Evolutionary conservation across 179 eudicot genomes (phyloP).

Genomic region (Sideroxylon spinosum): DNA sequence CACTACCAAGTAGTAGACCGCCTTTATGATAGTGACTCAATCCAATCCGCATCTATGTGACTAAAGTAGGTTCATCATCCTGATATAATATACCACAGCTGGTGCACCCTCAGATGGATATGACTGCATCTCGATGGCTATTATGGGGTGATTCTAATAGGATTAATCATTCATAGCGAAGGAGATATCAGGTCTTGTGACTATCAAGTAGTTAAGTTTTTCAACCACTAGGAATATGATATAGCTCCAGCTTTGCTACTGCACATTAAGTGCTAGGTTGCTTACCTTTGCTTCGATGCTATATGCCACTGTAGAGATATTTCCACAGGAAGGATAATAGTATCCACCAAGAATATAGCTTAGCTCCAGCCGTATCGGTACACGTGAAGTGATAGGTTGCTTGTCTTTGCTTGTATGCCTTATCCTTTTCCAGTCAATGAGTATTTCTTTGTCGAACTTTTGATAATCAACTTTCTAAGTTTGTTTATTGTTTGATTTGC

Average conservation of each 20-base stretch:
- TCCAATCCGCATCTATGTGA: no score
- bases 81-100: no score
- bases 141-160: no score
- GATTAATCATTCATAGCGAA: no score
- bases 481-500: conserved; percentile 18
- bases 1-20: no score
- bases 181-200: no score
- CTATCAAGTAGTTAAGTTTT: no score
- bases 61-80: no score
- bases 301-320: neutral
- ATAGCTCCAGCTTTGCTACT: neutral
- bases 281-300: neutral
- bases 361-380: neutral
- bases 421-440: neutral
- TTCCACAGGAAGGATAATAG: neutral
- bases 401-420: neutral
- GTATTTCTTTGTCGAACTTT: neutral
- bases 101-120: no score
- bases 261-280: neutral
- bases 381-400: neutral
- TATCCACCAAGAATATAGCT: neutral
- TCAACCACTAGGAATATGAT: no score
- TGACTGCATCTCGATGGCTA: no score
- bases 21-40: no score
- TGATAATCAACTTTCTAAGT: neutral